Evolutionary conservation across 2,329 filamentous ascomycete species (phyloP).

Genomic region (Aspergillus terreus): DNA sequence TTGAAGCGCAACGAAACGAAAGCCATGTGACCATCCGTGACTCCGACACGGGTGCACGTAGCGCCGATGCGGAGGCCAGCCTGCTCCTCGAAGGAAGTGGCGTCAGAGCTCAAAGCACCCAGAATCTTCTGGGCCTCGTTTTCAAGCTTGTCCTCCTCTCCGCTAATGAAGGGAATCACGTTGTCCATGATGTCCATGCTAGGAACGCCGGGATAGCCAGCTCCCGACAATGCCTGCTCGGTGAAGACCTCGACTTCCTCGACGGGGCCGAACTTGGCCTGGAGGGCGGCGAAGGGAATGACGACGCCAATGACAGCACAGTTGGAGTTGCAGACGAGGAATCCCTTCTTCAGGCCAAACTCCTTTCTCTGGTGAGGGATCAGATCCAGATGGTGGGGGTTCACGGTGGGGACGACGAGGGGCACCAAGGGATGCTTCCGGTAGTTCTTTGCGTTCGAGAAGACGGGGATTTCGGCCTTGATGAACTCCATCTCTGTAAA

Average conservation of each 20-base stretch:
- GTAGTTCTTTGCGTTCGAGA: slow-evolving; percentile 98
- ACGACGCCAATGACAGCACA: slow-evolving; percentile 96
- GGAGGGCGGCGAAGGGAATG: slow-evolving; percentile 87
- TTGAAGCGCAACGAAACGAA: slow-evolving; percentile 85
- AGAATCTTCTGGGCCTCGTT: slow-evolving; percentile 94
- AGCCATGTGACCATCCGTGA: slow-evolving; percentile 92
- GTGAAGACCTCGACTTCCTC: slow-evolving; percentile 81
- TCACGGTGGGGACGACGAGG: slow-evolving; percentile 91
- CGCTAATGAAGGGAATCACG: slow-evolving; percentile 86
- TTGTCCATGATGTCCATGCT: slow-evolving; percentile 97
- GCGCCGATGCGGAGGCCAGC: slow-evolving; percentile 71
- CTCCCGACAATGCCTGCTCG: slow-evolving; percentile 90
- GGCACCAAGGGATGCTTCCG: slow-evolving; percentile 85
- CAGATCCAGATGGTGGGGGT: slow-evolving; percentile 79
- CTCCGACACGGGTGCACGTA: slow-evolving; percentile 89
- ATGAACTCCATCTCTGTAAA: slow-evolving; percentile 80
- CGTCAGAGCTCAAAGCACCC: slow-evolving; percentile 66
- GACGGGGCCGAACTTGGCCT: slow-evolving; percentile 77
- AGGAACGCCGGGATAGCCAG: slow-evolving; percentile 65
- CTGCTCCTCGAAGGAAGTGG: slow-evolving; percentile 75
- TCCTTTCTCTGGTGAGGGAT: slow-evolving; percentile 83
- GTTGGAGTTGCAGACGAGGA: slow-evolving; percentile 96
- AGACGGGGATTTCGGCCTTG: slow-evolving; percentile 81
- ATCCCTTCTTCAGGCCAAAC: slow-evolving; percentile 73
- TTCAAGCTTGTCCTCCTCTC: slow-evolving; percentile 95